Evolutionary conservation across 2,329 filamentous ascomycete species (phyloP).

Genomic region (Myotisia sp.): DNA sequence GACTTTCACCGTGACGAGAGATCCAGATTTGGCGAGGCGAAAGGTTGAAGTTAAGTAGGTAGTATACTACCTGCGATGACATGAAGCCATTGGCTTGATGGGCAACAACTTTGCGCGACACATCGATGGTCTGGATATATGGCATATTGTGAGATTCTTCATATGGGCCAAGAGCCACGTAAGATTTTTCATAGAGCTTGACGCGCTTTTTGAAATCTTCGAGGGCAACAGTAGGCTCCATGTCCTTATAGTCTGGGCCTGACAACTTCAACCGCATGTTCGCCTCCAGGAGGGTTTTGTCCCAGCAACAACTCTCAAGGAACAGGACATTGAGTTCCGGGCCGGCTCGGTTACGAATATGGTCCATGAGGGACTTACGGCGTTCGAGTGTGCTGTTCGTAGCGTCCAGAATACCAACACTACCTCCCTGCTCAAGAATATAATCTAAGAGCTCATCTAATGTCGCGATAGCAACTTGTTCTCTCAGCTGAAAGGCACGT

Average conservation of each 20-base stretch:
- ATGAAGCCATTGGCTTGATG: conserved; percentile 86
- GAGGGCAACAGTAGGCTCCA: conserved; percentile 72
- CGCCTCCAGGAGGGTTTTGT: conserved; percentile 70
- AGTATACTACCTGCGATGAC: conserved; percentile 81
- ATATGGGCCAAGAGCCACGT: conserved; percentile 76
- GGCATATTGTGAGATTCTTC: conserved; percentile 85
- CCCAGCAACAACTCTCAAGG: conserved; percentile 84
- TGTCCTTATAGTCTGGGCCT: conserved; percentile 88
- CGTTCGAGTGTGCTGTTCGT: conserved; percentile 90
- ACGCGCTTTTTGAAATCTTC: conserved; percentile 89
- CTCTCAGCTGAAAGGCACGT: conserved; percentile 65
- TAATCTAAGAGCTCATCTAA: conserved; percentile 86
- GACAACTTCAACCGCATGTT: conserved; percentile 96
- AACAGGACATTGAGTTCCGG: conserved; percentile 81
- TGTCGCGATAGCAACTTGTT: conserved; percentile 84
- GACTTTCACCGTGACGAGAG: conserved; percentile 81
- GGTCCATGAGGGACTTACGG: conserved; percentile 67
- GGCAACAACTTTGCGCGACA: conserved; percentile 83
- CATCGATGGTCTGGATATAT: conserved; percentile 96
- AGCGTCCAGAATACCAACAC: conserved; percentile 89
- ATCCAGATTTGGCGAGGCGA: conserved; percentile 96
- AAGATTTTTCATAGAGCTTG: conserved; percentile 83
- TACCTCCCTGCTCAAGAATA: conserved; percentile 64
- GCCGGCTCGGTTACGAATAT: conserved; percentile 68
- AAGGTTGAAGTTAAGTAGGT: conserved; percentile 91